phyloP scores from a whole-genome alignment of 2,329 filamentous ascomycete genomes.

The Pseudogymnoascus sp. region DNA sequence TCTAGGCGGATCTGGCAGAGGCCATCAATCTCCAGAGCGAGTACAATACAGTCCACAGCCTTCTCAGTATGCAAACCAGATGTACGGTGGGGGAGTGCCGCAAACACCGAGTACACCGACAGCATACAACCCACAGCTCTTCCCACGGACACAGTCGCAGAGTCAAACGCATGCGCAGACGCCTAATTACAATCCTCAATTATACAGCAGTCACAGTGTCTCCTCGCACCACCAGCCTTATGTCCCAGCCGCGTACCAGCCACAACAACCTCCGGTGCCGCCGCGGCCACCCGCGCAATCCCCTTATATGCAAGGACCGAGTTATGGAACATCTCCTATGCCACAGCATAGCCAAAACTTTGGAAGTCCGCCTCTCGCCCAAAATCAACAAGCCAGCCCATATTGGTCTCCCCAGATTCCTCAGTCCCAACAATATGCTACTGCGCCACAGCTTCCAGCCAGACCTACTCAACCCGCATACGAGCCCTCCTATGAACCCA shows the following conservation, averaged over 20 bases:
- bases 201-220: constrained; percentile 46
- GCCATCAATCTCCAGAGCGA: not conserved
- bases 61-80: constrained; percentile 30
- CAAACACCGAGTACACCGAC: constrained; percentile 31
- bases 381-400: not conserved
- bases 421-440: constrained; percentile 18
- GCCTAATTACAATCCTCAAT: constrained; percentile 35
- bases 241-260: constrained; percentile 50
- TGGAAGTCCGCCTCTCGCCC: not conserved
- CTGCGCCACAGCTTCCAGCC: constrained; percentile 18
- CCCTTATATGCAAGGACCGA: constrained; percentile 6
- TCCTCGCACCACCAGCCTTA: constrained; percentile 48
- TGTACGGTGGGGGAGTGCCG: not conserved
- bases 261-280: constrained; percentile 38
- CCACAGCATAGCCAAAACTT: not conserved
- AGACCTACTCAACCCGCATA: constrained; percentile 17
- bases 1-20: constrained; percentile 5
- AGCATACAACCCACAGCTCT: constrained; percentile 56
- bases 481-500: constrained; percentile 13
- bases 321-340: not conserved
- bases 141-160: constrained; percentile 35
- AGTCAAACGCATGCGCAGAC: constrained; percentile 22
- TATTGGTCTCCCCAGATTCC: not conserved
- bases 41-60: constrained; percentile 25
- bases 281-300: constrained; percentile 31